Evolutionary conservation across 495 filamentous ascomycete genomes (phyloP), one percentile per base, ranked within the genome.

Genomic region (Darksidea phi): DNA sequence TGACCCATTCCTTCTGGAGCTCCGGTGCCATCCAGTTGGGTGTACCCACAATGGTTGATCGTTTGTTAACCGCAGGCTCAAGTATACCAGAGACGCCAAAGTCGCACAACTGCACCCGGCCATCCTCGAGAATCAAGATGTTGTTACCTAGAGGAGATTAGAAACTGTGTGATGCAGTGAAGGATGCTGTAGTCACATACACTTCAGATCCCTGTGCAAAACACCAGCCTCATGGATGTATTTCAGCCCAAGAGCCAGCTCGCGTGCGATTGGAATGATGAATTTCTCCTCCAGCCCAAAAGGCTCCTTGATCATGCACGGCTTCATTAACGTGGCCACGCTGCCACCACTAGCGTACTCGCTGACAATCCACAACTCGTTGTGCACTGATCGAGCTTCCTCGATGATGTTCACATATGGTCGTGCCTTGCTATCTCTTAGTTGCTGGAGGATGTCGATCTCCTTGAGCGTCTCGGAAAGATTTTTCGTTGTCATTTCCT

Each of bases 1-100:
- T 68, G 13, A 64, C 57, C 61, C 60, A 68, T 50, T 69, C 66
- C 32, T 60, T 54, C 46, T 59, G 65, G 12, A 69, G 47, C 47
- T 98, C 94, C 0, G 91, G 94, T 0, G 94, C 88, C 92, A 97
- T 96, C 90, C 93, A 98, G 74, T 96, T 85, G 15, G 89, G 89
- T 6, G 94, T 97, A 10, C 94, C 94, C 45, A 98, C 89, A 72
- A 96, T 91, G 0, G 94, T 98, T 2, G 87, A 88, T 25, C 94
- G 79, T 73, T 97, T 98, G 67, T 94, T 88, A 42, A 84, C 70
- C 57, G 88, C 88, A 11, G 84, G 88, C 64, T 96, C 90, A 41
- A 96, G 79, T 55, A 95, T 80, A 48, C 89, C 93, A 20, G 93
- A 89, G 53, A 98, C 90, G 56, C 94, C 94, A 72, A 97, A 98